A percentile compares a stretch with the other conserved stretches of the same genome.
These are phyloP conservation scores for Crithidia sp. DNA, from an alignment of 208 protist genomes.

Conservation along the genomic window DNA sequence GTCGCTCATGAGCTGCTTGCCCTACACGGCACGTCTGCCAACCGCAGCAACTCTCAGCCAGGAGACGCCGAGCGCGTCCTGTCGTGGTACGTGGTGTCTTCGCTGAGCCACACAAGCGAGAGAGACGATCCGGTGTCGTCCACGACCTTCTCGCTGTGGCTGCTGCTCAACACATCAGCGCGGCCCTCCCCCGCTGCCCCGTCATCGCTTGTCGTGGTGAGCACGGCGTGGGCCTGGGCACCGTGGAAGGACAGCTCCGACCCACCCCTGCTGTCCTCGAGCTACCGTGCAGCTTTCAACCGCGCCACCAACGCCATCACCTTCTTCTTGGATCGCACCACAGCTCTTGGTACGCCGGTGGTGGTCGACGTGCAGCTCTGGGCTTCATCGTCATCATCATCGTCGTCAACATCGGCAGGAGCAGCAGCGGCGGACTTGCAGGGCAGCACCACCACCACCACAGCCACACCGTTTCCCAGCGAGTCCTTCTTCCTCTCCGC, in stretches of 20 bases:
- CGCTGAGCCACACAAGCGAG: not conserved
- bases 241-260: not conserved
- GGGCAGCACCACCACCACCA: not conserved
- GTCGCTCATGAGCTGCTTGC: constrained; percentile 24
- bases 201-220: constrained; percentile 20
- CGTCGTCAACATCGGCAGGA: not conserved
- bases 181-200: constrained; percentile 10
- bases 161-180: constrained; percentile 2
- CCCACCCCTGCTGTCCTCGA: not conserved
- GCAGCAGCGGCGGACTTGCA: not conserved
- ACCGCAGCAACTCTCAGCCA: not conserved
- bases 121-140: not conserved
- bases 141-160: constrained; percentile 5
- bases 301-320: constrained; percentile 27
- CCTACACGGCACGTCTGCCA: not conserved
- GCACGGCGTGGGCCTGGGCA: constrained; percentile 23
- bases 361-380: constrained; percentile 29
- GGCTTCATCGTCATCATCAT: not conserved
- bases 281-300: constrained; percentile 23
- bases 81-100: constrained; percentile 28
- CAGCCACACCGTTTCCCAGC: not conserved
- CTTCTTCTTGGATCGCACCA: constrained; percentile 11
- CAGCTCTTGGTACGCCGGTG: constrained; percentile 1
- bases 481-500: constrained; percentile 9
- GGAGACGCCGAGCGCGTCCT: not conserved